Evolutionary conservation across 805 yeast genomes (phyloP).

Genomic region (Ogataea saltuana): DNA sequence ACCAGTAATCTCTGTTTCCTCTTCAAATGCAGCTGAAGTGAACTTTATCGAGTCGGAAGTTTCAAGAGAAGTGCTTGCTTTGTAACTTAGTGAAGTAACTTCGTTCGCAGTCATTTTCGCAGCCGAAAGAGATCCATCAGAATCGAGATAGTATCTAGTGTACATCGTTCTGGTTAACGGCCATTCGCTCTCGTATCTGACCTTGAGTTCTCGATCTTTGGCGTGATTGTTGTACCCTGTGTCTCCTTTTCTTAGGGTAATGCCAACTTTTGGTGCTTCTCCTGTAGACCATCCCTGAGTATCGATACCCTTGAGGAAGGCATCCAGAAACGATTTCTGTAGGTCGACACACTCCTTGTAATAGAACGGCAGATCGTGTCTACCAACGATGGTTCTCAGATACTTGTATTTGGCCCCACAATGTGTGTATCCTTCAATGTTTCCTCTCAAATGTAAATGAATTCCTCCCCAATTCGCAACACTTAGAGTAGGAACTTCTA

Average conservation of each 20-base stretch:
- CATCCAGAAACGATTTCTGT: conserved; percentile 12
- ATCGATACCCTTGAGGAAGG: conserved; percentile 10
- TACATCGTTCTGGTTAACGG: conserved; percentile 10
- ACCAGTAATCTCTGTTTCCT: conserved; percentile 12
- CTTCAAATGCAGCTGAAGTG: conserved; percentile 3
- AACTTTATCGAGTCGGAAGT: conserved; percentile 8
- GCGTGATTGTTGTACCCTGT: conserved; percentile 7
- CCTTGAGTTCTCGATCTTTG: conserved; percentile 6
- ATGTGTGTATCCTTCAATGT: conserved; percentile 12
- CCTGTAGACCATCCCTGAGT: conserved; percentile 11
- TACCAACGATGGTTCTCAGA: conserved; percentile 13
- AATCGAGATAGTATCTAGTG: conserved; percentile 6
- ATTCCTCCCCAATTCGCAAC: conserved; percentile 18
- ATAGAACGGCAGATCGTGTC: conserved; percentile 15
- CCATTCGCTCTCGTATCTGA: conserved; percentile 14
- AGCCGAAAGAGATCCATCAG: conserved; percentile 2
- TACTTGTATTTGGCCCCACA: conserved; percentile 10
- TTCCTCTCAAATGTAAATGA: conserved; percentile 14
- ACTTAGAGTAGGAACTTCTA: conserved; percentile 14
- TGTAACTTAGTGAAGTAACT: conserved; percentile 5
- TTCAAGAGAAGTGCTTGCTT: conserved; percentile 10
- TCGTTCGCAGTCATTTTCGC: neutral
- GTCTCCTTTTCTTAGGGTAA: conserved; percentile 10
- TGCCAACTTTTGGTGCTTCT: conserved; percentile 12
- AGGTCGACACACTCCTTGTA: conserved; percentile 10